Conservation (phyloP, 257 asterid species). For the Fraxinus excelsior region DNA sequence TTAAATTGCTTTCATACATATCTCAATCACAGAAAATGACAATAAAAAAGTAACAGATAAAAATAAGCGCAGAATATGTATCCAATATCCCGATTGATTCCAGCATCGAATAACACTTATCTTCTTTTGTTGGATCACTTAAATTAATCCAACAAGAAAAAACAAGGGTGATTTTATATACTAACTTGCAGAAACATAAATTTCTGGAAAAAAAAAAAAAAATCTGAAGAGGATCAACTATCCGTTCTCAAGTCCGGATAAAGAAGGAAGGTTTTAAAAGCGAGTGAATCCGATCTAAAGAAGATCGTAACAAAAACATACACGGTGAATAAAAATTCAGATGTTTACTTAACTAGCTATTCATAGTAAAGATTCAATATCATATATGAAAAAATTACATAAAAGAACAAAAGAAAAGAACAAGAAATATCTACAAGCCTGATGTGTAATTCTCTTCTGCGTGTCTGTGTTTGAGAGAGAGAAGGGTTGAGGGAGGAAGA, state of each 20-base stretch:
- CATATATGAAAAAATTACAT: background rate
- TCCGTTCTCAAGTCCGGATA: background rate
- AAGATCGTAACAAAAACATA: background rate
- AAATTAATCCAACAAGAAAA: conserved; percentile 17
- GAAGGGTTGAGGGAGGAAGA: background rate
- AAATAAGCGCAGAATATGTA: background rate
- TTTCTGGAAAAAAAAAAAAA: background rate
- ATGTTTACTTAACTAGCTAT: too few species aligned
- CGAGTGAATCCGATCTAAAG: background rate
- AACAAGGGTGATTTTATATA: background rate
- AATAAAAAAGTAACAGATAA: background rate
- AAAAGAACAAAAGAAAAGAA: too few species aligned
- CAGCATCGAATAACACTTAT: conserved; percentile 15
- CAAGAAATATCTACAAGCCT: background rate
- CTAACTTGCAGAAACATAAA: background rate
- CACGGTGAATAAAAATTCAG: too few species aligned
- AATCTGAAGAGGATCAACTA: background rate
- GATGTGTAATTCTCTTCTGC: conserved; percentile 4
- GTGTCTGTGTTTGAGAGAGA: background rate
- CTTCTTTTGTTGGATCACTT: background rate
- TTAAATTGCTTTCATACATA: background rate
- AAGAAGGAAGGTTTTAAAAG: background rate
- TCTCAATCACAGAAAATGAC: background rate
- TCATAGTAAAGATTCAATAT: background rate
- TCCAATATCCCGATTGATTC: background rate